These are phyloP conservation scores for Candida vartiovaarae DNA, from an alignment of 805 yeast species.

Conservation along the genomic window DNA sequence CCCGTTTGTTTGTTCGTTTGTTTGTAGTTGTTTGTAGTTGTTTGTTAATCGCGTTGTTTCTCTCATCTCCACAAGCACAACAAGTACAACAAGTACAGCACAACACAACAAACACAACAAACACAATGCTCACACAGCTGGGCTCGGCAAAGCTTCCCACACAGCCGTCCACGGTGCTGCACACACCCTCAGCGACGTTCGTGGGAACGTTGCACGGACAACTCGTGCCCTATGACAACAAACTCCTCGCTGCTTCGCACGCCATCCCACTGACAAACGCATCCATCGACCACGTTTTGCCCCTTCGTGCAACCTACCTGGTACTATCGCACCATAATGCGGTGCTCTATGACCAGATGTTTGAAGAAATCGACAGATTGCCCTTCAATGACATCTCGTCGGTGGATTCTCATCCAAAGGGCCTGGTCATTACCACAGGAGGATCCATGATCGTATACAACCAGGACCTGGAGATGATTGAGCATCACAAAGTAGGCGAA, in stretches of 20 bases:
- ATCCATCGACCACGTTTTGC: constrained; percentile 3
- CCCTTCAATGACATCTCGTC: constrained; percentile 14
- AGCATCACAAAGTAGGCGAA: constrained; percentile 24
- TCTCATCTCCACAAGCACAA: no score
- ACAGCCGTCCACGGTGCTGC: no score
- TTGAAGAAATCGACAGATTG: constrained; percentile 12
- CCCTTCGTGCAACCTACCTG: not conserved
- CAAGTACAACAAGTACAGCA: no score
- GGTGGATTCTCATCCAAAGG: constrained; percentile 1
- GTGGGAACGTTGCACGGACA: constrained; percentile 8
- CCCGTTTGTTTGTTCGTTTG: no score
- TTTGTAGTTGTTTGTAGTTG: no score
- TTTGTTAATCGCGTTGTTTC: no score
- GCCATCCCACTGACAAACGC: constrained; percentile 4
- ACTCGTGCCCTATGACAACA: constrained; percentile 4
- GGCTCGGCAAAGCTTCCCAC: no score
- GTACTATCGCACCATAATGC: constrained; percentile 3
- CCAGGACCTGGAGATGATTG: constrained; percentile 21
- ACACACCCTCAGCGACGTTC: no score
- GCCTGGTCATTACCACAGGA: constrained; percentile 13
- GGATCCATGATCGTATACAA: constrained; percentile 11
- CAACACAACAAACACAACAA: no score
- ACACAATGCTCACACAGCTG: no score
- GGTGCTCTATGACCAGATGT: constrained; percentile 7
- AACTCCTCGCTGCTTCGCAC: not conserved